Base-by-base conservation (phyloP, 2,329 filamentous ascomycete genomes). In the Neurospora crassa region DNA sequence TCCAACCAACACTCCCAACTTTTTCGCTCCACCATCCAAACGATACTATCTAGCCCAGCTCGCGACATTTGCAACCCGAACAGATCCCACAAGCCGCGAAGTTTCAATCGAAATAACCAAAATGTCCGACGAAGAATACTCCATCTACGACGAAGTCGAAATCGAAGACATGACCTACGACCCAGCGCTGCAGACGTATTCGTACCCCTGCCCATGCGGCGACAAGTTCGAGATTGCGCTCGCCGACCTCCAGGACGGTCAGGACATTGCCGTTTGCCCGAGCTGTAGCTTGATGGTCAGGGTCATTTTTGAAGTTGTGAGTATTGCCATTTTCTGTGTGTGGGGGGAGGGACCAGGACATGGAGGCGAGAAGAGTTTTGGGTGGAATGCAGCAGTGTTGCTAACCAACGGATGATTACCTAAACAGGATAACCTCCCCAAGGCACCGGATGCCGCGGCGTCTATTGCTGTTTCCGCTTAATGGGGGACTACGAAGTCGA, bases 81-180 rank as follows among this genome's bases (percentile, higher is more conserved):
- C 1, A 24, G 24, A 24, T 24, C 24, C 24, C 24, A 24, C 24
- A 24, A 24, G 24, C 24, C 24, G 24, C 24, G 3, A 24, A 24
- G 24, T 24, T 24, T 24, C 24, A 24, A 24, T 24, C 24, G 3
- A 24, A 24, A 3, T 24, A 24, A 24, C 24, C 24, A 24, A 72
- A 43, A 90, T 90, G 88, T 85, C 89, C 74, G 85, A 88, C 70
- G 83, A 84, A 68, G 80, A 83, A 42, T 81, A 91, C 71, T 89
- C 91, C 76, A 92, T 97, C 80, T 98, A 97, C 85, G 95, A 98
- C 79, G 95, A 97, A 82, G 95, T 98, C 82, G 95, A 98, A 81
- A 97, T 98, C 84, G 95, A 98, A 81, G 96, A 99, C 82, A 97
- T 97, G 94, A 96, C 92, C 78, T 97, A 89, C 80, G 94, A 97